These are phyloP conservation scores for Phaeoacremonium minimum DNA, from an alignment of 2,329 filamentous ascomycete genomes.

Conservation along the genomic window DNA sequence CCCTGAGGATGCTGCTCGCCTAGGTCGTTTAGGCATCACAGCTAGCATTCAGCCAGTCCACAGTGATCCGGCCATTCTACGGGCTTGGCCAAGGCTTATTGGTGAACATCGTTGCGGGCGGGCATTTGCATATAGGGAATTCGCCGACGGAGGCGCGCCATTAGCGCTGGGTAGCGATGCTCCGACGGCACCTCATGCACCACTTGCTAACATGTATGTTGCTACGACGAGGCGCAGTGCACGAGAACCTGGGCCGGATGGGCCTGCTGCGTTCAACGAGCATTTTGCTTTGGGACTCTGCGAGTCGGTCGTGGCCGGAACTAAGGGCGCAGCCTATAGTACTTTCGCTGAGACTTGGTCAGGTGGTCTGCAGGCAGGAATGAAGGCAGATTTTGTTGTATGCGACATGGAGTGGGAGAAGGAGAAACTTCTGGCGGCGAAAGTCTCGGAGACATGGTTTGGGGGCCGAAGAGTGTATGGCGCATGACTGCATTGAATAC, in stretches of 20 bases:
- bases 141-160: conserved; percentile 47
- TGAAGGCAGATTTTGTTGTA: conserved; percentile 54
- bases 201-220: conserved; percentile 53
- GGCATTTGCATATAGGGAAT: conserved; percentile 61
- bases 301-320: conserved; percentile 49
- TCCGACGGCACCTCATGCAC: conserved; percentile 52
- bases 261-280: conserved; percentile 40
- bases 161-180: conserved; percentile 57
- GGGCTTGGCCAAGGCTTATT: conserved; percentile 56
- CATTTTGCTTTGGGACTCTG: conserved; percentile 48
- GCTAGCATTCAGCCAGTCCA: conserved; percentile 56
- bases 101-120: conserved; percentile 48
- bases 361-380: conserved; percentile 46
- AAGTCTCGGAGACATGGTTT: conserved; percentile 50
- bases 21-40: conserved; percentile 56
- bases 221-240: conserved; percentile 54
- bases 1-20: conserved; percentile 47
- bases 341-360: conserved; percentile 52
- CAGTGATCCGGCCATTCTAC: conserved; percentile 55
- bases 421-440: conserved; percentile 38
- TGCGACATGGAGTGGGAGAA: conserved; percentile 46
- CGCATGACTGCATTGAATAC: too few species aligned
- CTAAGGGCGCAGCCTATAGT: conserved; percentile 51
- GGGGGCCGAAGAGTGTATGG: conserved; percentile 35
- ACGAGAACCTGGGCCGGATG: conserved; percentile 38